Percentiles rank a stretch among this genome's conserved stretches.
These are phyloP conservation scores for Candida multigemmis DNA, from an alignment of 805 yeast species.

Conservation along the genomic window DNA sequence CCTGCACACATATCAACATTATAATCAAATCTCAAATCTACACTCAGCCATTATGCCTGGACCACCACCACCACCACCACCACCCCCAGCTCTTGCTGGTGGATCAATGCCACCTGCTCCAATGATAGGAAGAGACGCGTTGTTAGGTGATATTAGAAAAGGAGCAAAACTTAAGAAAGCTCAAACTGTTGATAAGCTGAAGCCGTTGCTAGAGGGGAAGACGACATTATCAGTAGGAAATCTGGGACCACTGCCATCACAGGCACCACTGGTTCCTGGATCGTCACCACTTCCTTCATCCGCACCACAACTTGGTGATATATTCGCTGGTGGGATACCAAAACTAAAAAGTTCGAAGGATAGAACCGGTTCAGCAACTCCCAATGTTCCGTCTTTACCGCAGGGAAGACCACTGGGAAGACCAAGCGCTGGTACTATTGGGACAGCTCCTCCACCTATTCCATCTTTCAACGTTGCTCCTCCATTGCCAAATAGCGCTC, in stretches of 20 bases:
- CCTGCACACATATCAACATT: too few species aligned
- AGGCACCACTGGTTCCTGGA: slow-evolving; percentile 5
- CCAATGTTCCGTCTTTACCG: slow-evolving; percentile 3
- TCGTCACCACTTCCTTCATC: slow-evolving; percentile 11
- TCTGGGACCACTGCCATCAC: slow-evolving; percentile 8
- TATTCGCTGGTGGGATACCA: slow-evolving; percentile 77
- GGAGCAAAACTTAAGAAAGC: slow-evolving; percentile 34
- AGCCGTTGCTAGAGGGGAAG: slow-evolving; percentile 49
- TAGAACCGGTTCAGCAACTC: slow-evolving; percentile 12
- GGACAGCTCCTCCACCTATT: slow-evolving; percentile 9
- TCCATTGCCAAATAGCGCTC: slow-evolving; percentile 13
- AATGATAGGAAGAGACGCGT: slow-evolving; percentile 30
- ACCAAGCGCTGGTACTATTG: slow-evolving; percentile 7
- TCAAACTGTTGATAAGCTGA: slow-evolving; percentile 34
- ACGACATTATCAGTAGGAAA: slow-evolving; percentile 24
- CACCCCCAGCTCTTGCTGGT: slow-evolving; percentile 11
- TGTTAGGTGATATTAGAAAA: slow-evolving; percentile 78
- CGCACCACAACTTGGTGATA: slow-evolving; percentile 52
- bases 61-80: slow-evolving; percentile 26
- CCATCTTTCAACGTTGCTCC: slow-evolving; percentile 20
- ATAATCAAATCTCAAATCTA: background rate
- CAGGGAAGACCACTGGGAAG: slow-evolving; percentile 6
- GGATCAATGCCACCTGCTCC: slow-evolving; percentile 11
- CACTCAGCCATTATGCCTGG: slow-evolving; percentile 10
- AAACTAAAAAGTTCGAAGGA: slow-evolving; percentile 41